phyloP scores from a whole-genome alignment of 2,329 filamentous ascomycete species.

The Sporothrix brunneoviolacea region DNA sequence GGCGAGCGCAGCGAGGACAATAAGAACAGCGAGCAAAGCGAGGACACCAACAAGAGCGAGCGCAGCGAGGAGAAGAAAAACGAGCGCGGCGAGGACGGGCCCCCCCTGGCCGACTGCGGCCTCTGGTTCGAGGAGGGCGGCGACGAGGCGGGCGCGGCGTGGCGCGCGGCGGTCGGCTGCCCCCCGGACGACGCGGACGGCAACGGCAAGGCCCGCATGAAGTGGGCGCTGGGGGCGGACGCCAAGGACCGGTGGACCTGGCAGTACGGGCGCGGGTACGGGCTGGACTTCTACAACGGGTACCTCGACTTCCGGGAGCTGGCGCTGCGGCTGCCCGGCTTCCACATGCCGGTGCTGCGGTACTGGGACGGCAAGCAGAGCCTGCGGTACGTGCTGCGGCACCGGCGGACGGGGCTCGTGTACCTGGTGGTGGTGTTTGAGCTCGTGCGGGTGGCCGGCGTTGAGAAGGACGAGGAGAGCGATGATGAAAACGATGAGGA shows the following conservation, averaged over 20 bases:
- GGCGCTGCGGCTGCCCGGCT: constrained; percentile 63
- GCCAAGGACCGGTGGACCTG: constrained; percentile 50
- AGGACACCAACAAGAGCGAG: neutral
- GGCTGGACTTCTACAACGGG: constrained; percentile 74
- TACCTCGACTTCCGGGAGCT: constrained; percentile 81
- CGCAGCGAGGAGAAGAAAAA: constrained; percentile 25
- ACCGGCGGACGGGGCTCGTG: constrained; percentile 63
- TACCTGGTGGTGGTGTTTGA: constrained; percentile 80
- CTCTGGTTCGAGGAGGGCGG: constrained; percentile 61
- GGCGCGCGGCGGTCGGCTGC: constrained; percentile 40
- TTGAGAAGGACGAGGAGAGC: constrained; percentile 51
- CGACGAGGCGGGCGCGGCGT: constrained; percentile 46
- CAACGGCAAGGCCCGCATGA: constrained; percentile 45
- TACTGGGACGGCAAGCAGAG: constrained; percentile 80
- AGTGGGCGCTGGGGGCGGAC: constrained; percentile 46
- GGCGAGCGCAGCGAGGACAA: constrained; percentile 24
- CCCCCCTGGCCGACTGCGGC: constrained; percentile 35
- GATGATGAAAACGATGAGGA: constrained; percentile 31
- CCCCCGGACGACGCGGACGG: constrained; percentile 48
- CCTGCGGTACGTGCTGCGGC: constrained; percentile 81
- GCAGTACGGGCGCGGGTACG: constrained; percentile 45
- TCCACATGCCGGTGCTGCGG: constrained; percentile 64
- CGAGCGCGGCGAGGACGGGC: constrained; percentile 12
- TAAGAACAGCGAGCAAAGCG: too few relatives aligned
- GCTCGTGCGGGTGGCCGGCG: constrained; percentile 62